Evolutionary conservation across 176 grass and related monocot species (phyloP).

Genomic region (Aegilops tauschii): DNA sequence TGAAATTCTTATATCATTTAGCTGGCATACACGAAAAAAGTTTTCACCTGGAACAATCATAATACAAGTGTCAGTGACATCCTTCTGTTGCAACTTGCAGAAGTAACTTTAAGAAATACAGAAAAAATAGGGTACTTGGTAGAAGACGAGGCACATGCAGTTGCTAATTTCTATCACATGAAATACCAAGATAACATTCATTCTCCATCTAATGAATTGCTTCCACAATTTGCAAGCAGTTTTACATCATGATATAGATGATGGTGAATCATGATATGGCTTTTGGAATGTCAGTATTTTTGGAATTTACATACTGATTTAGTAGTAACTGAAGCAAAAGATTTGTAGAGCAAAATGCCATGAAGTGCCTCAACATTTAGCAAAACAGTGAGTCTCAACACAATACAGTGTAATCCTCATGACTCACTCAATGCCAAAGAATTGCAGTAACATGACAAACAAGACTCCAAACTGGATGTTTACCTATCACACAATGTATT

Average conservation of each 20-base stretch:
- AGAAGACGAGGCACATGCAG: background rate
- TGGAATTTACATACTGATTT: background rate
- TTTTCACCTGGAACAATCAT: constrained; percentile 63
- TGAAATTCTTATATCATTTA: constrained; percentile 73
- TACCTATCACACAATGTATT: background rate
- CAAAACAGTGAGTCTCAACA: background rate
- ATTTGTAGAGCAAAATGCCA: background rate
- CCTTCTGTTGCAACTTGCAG: background rate
- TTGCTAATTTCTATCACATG: background rate
- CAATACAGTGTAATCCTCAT: background rate
- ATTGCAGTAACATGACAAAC: background rate
- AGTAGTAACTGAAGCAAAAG: background rate
- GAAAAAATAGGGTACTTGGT: background rate
- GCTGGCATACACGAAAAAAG: constrained; percentile 59
- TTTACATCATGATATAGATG: background rate
- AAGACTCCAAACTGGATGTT: background rate
- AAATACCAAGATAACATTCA: background rate
- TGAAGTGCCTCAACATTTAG: background rate
- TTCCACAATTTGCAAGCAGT: background rate
- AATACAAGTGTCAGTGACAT: constrained; percentile 22
- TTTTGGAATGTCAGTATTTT: background rate
- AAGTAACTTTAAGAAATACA: constrained; percentile 11
- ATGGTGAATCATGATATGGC: background rate
- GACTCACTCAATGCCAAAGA: background rate
- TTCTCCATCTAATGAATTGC: constrained; percentile 10